Base-by-base conservation (phyloP, 495 filamentous ascomycete genomes). In the Penicillium ucsense region DNA sequence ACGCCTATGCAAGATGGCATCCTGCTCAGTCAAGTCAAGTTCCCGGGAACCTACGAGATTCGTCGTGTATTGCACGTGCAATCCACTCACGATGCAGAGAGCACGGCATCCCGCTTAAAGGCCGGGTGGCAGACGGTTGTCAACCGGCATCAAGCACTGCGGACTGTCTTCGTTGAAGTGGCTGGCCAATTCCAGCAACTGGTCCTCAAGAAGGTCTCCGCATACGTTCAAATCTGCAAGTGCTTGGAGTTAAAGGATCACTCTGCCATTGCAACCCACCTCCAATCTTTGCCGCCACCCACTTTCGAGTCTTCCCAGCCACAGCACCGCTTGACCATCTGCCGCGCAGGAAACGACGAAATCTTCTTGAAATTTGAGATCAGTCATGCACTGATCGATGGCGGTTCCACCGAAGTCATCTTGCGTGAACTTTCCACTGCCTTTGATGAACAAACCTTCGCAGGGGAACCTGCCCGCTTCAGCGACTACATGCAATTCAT, bases 1-100 rank as follows among this genome's bases (percentile, higher is more conserved):
- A 79, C 80, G 4, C 71, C 74, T 5, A 74, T 79, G 41, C 80
- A 83, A 50, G 70, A 79, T 42, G 78, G 50, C 2, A 52, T 52
- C 33, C 41, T 47, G 39, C 4, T 52, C 1, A 73, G 71, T 47
- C 72, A 74, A n/a, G 50, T 65, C 12, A 75, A 64, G 36, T 50
- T 64, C 20, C 45, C 55, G 1, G 49, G 52, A 3, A 35, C 52
- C 3, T 75, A 73, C 43, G 50, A 51, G 54, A 52, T 60, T 11
- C 43, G 35, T 37, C 35, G 35, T 9, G 35, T 37, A 11, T 11
- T 37, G 12, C 35, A 9, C 5, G 35, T 37, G 8, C 35, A 37
- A 11, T 37, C 35, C 3, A 37, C 35, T 11, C 35, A 4, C 9
- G 35, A 37, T 37, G 35, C 35, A 9, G 35, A n/a, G 4, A 37